These are phyloP conservation scores for Suhomyces anneliseae DNA, from an alignment of 1,139 yeast genomes.

Conservation along the genomic window DNA sequence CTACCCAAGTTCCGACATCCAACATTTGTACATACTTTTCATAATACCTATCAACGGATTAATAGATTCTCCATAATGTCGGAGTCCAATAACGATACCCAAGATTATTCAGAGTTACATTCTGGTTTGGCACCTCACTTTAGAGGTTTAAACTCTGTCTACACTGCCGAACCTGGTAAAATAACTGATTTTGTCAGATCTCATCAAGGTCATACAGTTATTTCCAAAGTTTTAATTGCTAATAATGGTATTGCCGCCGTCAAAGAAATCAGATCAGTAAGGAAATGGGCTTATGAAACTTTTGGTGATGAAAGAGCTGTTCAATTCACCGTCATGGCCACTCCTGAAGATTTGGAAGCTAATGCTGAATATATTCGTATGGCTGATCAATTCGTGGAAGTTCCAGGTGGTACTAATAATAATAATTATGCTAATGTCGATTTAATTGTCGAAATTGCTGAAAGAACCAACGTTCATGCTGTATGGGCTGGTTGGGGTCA, in stretches of 20 bases:
- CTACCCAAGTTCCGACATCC: constrained; percentile 2
- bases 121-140: constrained; percentile 64
- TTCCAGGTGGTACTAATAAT: constrained; percentile 98
- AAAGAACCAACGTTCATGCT: constrained; percentile 93
- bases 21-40: constrained; percentile 8
- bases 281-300: constrained; percentile 99
- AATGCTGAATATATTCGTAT: constrained; percentile 97
- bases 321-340: constrained; percentile 96
- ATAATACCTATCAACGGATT: constrained; percentile 2
- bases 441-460: constrained; percentile 93
- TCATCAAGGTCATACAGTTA: constrained; percentile 94
- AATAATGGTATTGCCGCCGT: constrained; percentile 99
- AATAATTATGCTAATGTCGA: constrained; percentile 98
- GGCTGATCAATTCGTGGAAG: constrained; percentile 98
- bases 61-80: constrained; percentile 12
- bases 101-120: constrained; percentile 35
- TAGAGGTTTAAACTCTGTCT: constrained; percentile 75
- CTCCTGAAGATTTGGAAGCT: constrained; percentile 96
- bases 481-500: constrained; percentile 99
- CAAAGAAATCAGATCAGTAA: constrained; percentile 92
- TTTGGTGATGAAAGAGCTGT: constrained; percentile 94
- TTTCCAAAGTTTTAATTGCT: constrained; percentile 84
- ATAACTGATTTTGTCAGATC: constrained; percentile 82
- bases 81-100: constrained; percentile 12
- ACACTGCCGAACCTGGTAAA: constrained; percentile 67